Evolutionary conservation across 139 green algal genomes (phyloP).

Genomic region (Chlorella sorokiniana): DNA sequence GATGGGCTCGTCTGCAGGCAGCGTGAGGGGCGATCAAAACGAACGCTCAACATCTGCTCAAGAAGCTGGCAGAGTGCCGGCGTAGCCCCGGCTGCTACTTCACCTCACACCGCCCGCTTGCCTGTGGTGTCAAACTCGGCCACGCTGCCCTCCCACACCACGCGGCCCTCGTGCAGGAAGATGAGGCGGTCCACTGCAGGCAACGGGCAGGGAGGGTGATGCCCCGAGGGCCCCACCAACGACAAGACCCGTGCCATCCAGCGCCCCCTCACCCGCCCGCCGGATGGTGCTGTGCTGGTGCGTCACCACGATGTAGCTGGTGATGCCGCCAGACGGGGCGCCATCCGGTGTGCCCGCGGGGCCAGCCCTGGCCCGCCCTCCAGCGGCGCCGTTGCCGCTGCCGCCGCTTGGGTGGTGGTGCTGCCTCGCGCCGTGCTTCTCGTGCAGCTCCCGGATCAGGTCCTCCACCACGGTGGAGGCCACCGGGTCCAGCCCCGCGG

Average conservation of each 20-base stretch:
- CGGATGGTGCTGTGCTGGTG: constrained; percentile 85
- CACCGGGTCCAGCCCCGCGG: constrained; percentile 96
- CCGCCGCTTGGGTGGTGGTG: not conserved
- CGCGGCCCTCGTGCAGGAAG: constrained; percentile 93
- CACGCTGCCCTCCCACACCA: constrained; percentile 94
- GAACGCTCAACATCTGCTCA: not conserved
- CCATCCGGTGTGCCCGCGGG: not conserved
- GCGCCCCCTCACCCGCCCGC: constrained; percentile 18
- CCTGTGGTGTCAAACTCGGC: constrained; percentile 91
- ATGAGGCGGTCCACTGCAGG: constrained; percentile 95
- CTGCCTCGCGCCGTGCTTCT: constrained; percentile 24
- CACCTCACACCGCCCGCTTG: too few relatives aligned
- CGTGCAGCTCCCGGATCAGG: constrained; percentile 90
- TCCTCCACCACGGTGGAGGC: constrained; percentile 97
- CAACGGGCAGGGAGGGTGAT: constrained; percentile 14
- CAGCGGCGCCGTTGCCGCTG: constrained; percentile 32
- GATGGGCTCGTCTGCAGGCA: constrained; percentile 78
- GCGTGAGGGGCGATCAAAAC: not conserved
- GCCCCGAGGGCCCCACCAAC: not conserved
- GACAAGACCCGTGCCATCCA: too few relatives aligned
- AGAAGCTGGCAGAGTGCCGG: not conserved
- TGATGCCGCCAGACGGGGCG: constrained; percentile 64
- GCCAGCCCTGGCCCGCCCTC: not conserved
- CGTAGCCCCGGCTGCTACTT: too few relatives aligned
- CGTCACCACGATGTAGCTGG: constrained; percentile 97